Base-by-base conservation (phyloP, 345 rosid genomes). In the Brassica cretica region DNA sequence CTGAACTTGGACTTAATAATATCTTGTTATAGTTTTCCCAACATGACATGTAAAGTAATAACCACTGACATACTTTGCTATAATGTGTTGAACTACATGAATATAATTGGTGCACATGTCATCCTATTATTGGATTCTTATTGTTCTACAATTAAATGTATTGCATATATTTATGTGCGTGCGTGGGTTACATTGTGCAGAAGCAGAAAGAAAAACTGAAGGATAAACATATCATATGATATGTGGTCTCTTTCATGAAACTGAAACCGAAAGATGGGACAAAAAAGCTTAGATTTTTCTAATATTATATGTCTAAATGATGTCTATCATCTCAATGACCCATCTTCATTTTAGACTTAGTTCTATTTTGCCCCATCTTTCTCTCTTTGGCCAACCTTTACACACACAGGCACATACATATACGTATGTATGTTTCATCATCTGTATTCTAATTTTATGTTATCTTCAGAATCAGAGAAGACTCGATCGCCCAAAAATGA, bases 241-340 rank as follows among this genome's bases (percentile, higher is more conserved):
- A 68, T 61, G 12, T 72, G 70, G 74, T 79, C 82, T 62, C 71
- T 74, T 79, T 79, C 82, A 79, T 51, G 65, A 74, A 68, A 74
- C 75, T 51, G 65, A 74, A 68, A 74, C 75, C 82, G 63, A 74
- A 73, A 70, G 78, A 73, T 62, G 71, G 75, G 82, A 79, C 75
- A 74, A 68, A 79, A 61, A 27, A 58, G 44, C 58, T 68, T 53
- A 68, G 32, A 25, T 61, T 44, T 66, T 46, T 44, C 18, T 72
- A 25, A 59, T 44, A 32, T 21, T 33, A 30, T 60, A 44, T 66
- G 12, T 5, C 10, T 62, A 66, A 21, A 35, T 66, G 16, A 67
- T 49, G 33, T 46, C 39, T 51, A 18, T 68, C 33, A 73, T 73
- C 56, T 46, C 25, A 51, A 68, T 55, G 74, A 73, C 74, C 4